Conservation (phyloP, 2,329 filamentous ascomycete genomes). For the Trichocomaceae sp. region DNA sequence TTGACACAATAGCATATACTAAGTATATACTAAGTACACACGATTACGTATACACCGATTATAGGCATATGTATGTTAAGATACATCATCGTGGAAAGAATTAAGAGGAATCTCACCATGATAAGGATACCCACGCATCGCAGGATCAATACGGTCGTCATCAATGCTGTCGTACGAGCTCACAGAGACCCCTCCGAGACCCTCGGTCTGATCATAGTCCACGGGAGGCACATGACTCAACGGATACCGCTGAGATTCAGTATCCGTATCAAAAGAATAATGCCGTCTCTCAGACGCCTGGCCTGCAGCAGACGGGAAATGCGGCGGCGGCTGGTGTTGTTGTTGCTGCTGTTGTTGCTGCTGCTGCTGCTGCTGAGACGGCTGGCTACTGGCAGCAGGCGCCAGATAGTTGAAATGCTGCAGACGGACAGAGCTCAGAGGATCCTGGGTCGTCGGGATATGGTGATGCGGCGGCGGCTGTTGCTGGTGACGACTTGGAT, state of each 20-base stretch:
- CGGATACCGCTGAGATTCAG: slow-evolving; percentile 12
- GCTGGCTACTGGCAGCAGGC: background rate
- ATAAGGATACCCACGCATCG: slow-evolving; percentile 30
- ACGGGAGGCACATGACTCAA: slow-evolving; percentile 25
- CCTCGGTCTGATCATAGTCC: slow-evolving; percentile 37
- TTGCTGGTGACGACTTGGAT: background rate
- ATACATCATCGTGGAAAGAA: background rate
- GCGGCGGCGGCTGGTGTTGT: background rate
- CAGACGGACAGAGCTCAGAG: slow-evolving; percentile 11
- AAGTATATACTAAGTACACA: background rate
- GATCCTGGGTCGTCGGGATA: slow-evolving; percentile 5
- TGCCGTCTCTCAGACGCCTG: slow-evolving; percentile 20
- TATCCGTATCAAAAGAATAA: slow-evolving; percentile 34
- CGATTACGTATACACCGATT: background rate
- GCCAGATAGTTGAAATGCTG: slow-evolving; percentile 13
- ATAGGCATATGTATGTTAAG: background rate
- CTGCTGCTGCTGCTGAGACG: background rate
- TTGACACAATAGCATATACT: too few species aligned
- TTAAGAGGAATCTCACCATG: slow-evolving; percentile 27
- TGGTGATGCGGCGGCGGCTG: slow-evolving; percentile 4
- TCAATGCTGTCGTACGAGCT: slow-evolving; percentile 39
- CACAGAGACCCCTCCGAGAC: slow-evolving; percentile 35
- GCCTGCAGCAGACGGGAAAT: background rate
- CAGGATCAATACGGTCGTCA: slow-evolving; percentile 35
- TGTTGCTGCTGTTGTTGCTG: background rate